These are phyloP conservation scores for Zelopaecilomyces penicillatus DNA, from an alignment of 2,329 filamentous ascomycete species.

Conservation along the genomic window DNA sequence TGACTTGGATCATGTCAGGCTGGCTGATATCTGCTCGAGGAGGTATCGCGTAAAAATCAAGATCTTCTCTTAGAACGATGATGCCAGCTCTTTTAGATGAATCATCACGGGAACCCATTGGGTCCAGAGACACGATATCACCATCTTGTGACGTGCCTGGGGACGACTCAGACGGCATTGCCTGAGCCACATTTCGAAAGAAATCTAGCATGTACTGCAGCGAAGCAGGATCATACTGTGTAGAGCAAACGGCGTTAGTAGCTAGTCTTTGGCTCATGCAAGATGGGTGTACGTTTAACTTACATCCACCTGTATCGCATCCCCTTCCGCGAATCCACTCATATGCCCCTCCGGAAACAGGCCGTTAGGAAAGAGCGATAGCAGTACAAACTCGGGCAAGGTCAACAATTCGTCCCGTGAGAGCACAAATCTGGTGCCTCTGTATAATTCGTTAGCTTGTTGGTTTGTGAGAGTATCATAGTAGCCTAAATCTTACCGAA, in stretches of 20 bases:
- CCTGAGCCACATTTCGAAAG: constrained; percentile 90
- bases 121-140: constrained; percentile 59
- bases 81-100: constrained; percentile 90
- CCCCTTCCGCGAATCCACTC: constrained; percentile 84
- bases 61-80: constrained; percentile 89
- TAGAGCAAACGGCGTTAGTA: not conserved
- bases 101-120: constrained; percentile 60
- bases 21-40: constrained; percentile 77
- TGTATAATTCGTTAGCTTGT: constrained; percentile 32
- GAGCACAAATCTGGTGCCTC: constrained; percentile 86
- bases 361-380: constrained; percentile 98
- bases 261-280: not conserved
- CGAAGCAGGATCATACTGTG: constrained; percentile 88
- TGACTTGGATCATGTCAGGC: constrained; percentile 89
- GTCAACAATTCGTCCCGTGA: constrained; percentile 93
- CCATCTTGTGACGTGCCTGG: constrained; percentile 56
- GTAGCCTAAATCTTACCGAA: constrained; percentile 56
- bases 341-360: constrained; percentile 93
- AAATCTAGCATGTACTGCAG: constrained; percentile 99
- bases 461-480: not conserved
- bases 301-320: constrained; percentile 96
- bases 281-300: constrained; percentile 31
- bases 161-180: constrained; percentile 73
- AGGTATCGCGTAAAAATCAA: constrained; percentile 96
- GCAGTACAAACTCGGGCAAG: constrained; percentile 88